These are phyloP conservation scores for Moelleriella libera DNA, from an alignment of 2,329 filamentous ascomycete species.

Conservation along the genomic window DNA sequence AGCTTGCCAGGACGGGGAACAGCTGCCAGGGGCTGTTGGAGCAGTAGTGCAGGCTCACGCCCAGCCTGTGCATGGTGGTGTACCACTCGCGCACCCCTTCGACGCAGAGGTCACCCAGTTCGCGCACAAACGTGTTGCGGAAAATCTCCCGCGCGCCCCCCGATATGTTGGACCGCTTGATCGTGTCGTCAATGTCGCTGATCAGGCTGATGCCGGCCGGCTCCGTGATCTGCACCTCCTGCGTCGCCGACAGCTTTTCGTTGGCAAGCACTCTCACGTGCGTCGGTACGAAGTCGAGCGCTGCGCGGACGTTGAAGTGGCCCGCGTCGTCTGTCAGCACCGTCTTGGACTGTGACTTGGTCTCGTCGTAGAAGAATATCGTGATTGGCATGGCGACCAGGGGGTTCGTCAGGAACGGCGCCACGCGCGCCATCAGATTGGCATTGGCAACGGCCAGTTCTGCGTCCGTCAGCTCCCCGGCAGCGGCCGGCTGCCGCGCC, in stretches of 20 bases:
- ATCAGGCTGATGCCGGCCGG: constrained; percentile 77
- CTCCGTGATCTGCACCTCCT: constrained; percentile 65
- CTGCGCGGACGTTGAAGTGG: constrained; percentile 69
- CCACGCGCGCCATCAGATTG: constrained; percentile 75
- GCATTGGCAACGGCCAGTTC: constrained; percentile 71
- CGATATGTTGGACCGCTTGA: constrained; percentile 87
- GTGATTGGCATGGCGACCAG: constrained; percentile 67
- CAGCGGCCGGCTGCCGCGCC: constrained; percentile 19
- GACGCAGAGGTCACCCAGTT: constrained; percentile 67
- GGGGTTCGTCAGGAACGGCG: constrained; percentile 80
- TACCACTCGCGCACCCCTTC: constrained; percentile 91
- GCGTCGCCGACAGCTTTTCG: constrained; percentile 68
- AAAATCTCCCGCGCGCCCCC: constrained; percentile 87
- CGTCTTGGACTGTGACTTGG: constrained; percentile 68
- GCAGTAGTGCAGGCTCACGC: constrained; percentile 87
- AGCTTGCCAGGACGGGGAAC: constrained; percentile 76
- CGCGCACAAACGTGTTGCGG: constrained; percentile 85
- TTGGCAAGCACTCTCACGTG: constrained; percentile 78
- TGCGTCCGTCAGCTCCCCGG: constrained; percentile 52
- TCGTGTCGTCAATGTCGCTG: constrained; percentile 94
- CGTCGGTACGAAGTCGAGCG: constrained; percentile 81
- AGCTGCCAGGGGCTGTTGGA: constrained; percentile 99
- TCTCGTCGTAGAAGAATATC: constrained; percentile 87
- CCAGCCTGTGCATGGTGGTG: constrained; percentile 56
- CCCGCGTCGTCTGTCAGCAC: constrained; percentile 78